phyloP scores from a whole-genome alignment of 441 rosid species.

The Capsella rubella region DNA sequence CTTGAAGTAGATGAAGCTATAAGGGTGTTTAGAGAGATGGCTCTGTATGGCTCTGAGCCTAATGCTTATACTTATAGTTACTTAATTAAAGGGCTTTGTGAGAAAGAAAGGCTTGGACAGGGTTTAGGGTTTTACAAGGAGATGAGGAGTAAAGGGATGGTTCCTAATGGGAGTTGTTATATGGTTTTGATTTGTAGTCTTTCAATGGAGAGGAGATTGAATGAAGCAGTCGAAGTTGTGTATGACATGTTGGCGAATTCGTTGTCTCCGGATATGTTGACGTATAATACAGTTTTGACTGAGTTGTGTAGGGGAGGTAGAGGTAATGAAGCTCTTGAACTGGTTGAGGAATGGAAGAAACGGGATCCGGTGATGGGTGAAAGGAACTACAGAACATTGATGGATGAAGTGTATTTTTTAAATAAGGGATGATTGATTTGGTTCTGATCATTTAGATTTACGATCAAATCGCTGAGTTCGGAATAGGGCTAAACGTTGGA shows the following conservation, averaged over 20 bases:
- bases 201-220: conserved; percentile 60
- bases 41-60: conserved; percentile 78
- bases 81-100: conserved; percentile 78
- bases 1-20: conserved; percentile 77
- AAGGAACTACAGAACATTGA: conserved; percentile 62
- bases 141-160: conserved; percentile 67
- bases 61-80: conserved; percentile 74
- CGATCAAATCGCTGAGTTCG: background rate
- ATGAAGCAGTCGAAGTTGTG: conserved; percentile 58
- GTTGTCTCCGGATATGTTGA: conserved; percentile 72
- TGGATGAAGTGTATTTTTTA: conserved; percentile 57
- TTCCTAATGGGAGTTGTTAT: conserved; percentile 65
- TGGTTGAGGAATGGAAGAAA: conserved; percentile 79
- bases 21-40: conserved; percentile 75
- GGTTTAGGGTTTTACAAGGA: conserved; percentile 83
- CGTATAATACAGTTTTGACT: conserved; percentile 77
- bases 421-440: conserved; percentile 35
- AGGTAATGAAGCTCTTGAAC: conserved; percentile 66
- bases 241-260: conserved; percentile 73
- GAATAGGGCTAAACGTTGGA: background rate
- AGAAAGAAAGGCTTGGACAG: conserved; percentile 67
- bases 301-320: conserved; percentile 78
- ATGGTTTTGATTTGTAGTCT: conserved; percentile 86
- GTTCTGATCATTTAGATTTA: background rate
- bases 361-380: conserved; percentile 73